Evolutionary conservation across 768 basidiomycete species (phyloP).

Genomic region (Scleroderma citrinum): DNA sequence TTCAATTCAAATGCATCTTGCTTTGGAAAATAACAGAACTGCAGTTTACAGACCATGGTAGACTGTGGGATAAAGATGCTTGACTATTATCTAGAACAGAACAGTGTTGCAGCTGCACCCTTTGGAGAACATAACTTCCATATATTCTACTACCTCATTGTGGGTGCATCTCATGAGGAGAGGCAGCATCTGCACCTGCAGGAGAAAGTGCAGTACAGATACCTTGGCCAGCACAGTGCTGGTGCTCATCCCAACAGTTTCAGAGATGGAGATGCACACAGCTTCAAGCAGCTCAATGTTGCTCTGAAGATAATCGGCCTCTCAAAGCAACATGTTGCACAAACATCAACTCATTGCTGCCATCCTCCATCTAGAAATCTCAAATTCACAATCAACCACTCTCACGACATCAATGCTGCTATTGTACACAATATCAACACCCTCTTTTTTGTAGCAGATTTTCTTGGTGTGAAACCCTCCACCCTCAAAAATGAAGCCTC

Average conservation of each 20-base stretch:
- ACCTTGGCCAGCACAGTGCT: conserved; percentile 69
- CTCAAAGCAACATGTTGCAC: conserved; percentile 91
- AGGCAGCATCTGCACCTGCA: conserved; percentile 79
- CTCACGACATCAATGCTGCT: conserved; percentile 86
- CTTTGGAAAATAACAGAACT: conserved; percentile 98
- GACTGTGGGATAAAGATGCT: conserved; percentile 91
- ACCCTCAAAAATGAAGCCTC: conserved; percentile 79
- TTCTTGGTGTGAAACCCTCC: conserved; percentile 73
- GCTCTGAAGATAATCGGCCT: conserved; percentile 91
- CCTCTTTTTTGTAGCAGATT: conserved; percentile 79
- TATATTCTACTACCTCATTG: conserved; percentile 94
- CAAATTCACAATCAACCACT: conserved; percentile 80
- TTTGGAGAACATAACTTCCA: conserved; percentile 96
- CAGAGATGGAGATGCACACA: conserved; percentile 71
- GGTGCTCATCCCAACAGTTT: conserved; percentile 39
- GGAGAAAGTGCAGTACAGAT: conserved; percentile 79
- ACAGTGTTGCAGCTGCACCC: conserved; percentile 80
- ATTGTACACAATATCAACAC: conserved; percentile 83
- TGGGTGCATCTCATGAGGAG: conserved; percentile 86
- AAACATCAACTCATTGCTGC: conserved; percentile 93
- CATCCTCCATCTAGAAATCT: conserved; percentile 96
- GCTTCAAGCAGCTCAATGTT: conserved; percentile 91
- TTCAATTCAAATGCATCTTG: conserved; percentile 95
- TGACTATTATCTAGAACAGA: conserved; percentile 93
- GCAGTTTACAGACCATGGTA: conserved; percentile 90